Conservation (phyloP, 768 basidiomycete species). For the Neoboletus brunneissimus region DNA sequence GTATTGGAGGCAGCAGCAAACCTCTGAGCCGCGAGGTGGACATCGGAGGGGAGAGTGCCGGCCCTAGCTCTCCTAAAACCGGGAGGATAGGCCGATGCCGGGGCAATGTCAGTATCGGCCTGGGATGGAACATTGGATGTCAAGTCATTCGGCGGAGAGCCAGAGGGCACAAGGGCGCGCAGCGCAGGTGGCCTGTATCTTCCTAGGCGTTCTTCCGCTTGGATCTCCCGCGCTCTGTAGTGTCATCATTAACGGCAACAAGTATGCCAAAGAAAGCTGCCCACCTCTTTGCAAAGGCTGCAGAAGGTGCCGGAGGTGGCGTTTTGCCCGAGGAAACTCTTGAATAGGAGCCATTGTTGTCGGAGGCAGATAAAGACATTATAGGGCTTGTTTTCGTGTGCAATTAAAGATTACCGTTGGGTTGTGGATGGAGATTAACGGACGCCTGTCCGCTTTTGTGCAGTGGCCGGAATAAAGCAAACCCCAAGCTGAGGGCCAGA, state of each 20-base stretch:
- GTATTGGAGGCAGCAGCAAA: slow-evolving; percentile 68
- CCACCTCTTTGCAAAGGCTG: slow-evolving; percentile 85
- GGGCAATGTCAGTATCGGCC: slow-evolving; percentile 54
- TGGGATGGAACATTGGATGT: slow-evolving; percentile 55
- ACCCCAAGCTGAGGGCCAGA: slow-evolving; percentile 17
- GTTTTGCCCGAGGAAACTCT: slow-evolving; percentile 86
- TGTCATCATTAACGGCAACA: slow-evolving; percentile 14
- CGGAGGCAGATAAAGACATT: slow-evolving; percentile 90
- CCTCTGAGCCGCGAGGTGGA: slow-evolving; percentile 81
- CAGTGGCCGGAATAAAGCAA: slow-evolving; percentile 26
- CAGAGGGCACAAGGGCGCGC: slow-evolving; percentile 61
- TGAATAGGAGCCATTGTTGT: slow-evolving; percentile 79
- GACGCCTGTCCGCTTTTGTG: slow-evolving; percentile 33
- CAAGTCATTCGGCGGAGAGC: slow-evolving; percentile 70
- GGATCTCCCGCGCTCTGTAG: slow-evolving; percentile 78
- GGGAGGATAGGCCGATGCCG: slow-evolving; percentile 75
- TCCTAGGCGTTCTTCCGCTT: slow-evolving; percentile 67
- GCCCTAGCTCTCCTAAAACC: slow-evolving; percentile 95
- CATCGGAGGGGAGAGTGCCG: slow-evolving; percentile 95
- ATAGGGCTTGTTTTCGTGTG: slow-evolving; percentile 54
- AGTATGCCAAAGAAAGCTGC: slow-evolving; percentile 22
- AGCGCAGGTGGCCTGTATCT: slow-evolving; percentile 83
- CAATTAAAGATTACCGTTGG: slow-evolving; percentile 78
- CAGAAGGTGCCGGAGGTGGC: slow-evolving; percentile 86
- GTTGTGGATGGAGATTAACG: slow-evolving; percentile 37